Percentiles rank a stretch among this genome's conserved stretches.
phyloP scores from a whole-genome alignment of 2,329 filamentous ascomycete genomes.

The Ambrosiella xylebori region DNA sequence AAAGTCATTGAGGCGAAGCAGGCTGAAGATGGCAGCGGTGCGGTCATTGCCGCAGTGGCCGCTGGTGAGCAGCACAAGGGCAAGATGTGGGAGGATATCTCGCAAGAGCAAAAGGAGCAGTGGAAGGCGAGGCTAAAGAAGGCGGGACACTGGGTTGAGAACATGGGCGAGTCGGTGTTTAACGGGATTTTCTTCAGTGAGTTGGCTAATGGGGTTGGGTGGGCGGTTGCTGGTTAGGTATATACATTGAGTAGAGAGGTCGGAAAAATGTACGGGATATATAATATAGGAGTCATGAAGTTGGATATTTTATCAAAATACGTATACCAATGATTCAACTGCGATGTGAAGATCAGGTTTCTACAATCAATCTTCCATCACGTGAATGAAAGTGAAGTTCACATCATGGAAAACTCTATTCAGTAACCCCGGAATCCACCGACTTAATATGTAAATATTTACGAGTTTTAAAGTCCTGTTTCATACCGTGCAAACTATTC shows the following conservation, averaged over 20 bases:
- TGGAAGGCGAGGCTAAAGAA: constrained; percentile 55
- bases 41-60: constrained; percentile 22
- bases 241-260: constrained; percentile 14
- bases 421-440: too few relatives aligned
- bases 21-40: background rate
- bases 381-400: too few relatives aligned
- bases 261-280: background rate
- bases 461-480: too few relatives aligned
- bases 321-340: too few relatives aligned
- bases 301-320: too few relatives aligned
- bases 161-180: constrained; percentile 60
- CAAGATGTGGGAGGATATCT: constrained; percentile 55
- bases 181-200: constrained; percentile 64
- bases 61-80: constrained; percentile 33
- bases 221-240: constrained; percentile 23
- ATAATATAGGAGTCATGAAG: too few relatives aligned
- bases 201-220: constrained; percentile 45
- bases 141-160: constrained; percentile 63
- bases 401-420: too few relatives aligned
- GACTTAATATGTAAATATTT: too few relatives aligned
- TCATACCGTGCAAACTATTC: too few relatives aligned
- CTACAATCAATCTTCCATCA: too few relatives aligned
- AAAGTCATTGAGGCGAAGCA: background rate
- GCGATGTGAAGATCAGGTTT: too few relatives aligned
- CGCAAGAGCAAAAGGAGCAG: constrained; percentile 38